These are phyloP conservation scores for Alternaria gaisen DNA, from an alignment of 2,329 filamentous ascomycete genomes.

Conservation along the genomic window DNA sequence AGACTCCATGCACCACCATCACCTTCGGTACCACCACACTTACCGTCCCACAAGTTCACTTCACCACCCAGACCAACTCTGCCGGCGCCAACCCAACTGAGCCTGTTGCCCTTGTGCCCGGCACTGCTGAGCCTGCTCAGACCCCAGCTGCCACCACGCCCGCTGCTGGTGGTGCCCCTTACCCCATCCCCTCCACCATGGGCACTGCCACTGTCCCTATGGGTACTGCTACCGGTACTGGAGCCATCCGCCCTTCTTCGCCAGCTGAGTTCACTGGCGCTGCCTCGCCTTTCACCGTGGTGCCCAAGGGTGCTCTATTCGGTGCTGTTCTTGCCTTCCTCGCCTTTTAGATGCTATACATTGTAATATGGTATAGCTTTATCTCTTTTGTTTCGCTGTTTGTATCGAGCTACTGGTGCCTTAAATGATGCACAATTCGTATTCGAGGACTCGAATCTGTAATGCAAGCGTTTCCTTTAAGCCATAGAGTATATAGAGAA, in stretches of 20 bases:
- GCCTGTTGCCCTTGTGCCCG: constrained; percentile 49
- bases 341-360: constrained; percentile 38
- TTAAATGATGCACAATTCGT: background rate
- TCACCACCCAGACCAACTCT: constrained; percentile 50
- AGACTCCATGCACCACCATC: constrained; percentile 50
- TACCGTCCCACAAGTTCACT: constrained; percentile 58
- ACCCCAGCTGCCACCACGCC: constrained; percentile 37
- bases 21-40: constrained; percentile 54
- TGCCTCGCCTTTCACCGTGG: constrained; percentile 36
- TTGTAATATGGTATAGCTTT: background rate
- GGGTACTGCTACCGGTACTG: constrained; percentile 38
- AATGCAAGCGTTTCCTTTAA: constrained; percentile 3
- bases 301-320: constrained; percentile 34
- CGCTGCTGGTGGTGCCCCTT: constrained; percentile 22
- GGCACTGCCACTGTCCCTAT: constrained; percentile 24
- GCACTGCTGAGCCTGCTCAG: constrained; percentile 39
- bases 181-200: constrained; percentile 37
- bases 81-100: constrained; percentile 40
- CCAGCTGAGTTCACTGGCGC: constrained; percentile 49
- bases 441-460: background rate
- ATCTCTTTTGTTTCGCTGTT: constrained; percentile 4
- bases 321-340: constrained; percentile 46
- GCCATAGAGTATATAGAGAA: background rate
- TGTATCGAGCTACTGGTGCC: background rate
- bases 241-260: constrained; percentile 25